Conservation (phyloP, 2,329 filamentous ascomycete species). For the Magnaporthiopsis incrustans region DNA sequence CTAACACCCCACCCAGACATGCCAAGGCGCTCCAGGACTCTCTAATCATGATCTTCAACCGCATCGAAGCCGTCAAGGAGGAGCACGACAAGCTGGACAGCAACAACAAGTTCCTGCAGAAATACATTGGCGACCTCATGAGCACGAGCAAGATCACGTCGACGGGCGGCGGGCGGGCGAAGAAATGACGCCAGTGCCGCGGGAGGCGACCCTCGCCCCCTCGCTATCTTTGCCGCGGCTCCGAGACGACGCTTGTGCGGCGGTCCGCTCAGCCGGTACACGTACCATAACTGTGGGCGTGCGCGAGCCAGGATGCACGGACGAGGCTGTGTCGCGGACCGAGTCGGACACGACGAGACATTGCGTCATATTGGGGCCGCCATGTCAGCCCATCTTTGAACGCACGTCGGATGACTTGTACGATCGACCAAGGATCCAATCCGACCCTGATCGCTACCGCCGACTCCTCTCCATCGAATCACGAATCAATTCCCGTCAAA, state of each 20-base stretch:
- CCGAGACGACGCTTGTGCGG: neutral
- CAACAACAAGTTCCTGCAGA: constrained; percentile 95
- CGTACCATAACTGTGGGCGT: neutral
- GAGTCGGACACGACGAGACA: neutral
- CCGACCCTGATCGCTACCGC: neutral
- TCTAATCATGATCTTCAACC: constrained; percentile 80
- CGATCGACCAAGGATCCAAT: neutral
- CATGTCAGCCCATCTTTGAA: neutral
- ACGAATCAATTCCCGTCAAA: neutral
- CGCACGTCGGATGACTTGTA: neutral
- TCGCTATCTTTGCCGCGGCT: neutral
- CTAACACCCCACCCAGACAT: constrained; percentile 48
- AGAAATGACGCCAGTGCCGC: constrained; percentile 35
- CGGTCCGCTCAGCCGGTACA: neutral
- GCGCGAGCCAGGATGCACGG: neutral
- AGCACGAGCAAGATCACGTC: constrained; percentile 70
- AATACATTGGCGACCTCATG: constrained; percentile 96
- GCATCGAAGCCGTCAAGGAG: constrained; percentile 86
- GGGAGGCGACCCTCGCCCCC: neutral
- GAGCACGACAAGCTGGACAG: constrained; percentile 95
- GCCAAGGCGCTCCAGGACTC: constrained; percentile 84
- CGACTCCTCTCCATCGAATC: neutral
- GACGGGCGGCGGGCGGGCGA: constrained; percentile 34
- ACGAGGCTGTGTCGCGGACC: neutral
- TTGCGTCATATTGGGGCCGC: constrained; percentile 2